These are phyloP conservation scores for Allodekkera sacchari DNA, from an alignment of 805 yeast genomes.

Conservation along the genomic window DNA sequence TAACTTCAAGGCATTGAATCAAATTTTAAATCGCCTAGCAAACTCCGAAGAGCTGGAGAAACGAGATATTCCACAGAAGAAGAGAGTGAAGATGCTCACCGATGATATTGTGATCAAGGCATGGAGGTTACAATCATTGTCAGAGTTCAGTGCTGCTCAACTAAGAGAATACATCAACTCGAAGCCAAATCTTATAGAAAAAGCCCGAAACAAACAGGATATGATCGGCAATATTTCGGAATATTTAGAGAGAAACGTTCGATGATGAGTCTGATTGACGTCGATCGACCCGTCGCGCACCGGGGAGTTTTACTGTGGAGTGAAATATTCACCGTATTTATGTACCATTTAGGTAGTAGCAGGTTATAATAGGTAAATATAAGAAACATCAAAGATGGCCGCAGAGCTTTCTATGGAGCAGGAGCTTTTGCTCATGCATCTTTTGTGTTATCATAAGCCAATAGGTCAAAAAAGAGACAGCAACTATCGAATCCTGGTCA, in stretches of 20 bases:
- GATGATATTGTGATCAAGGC: constrained; percentile 34
- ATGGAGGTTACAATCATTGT: constrained; percentile 30
- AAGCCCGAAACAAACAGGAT: constrained; percentile 33
- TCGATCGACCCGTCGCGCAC: too few species aligned
- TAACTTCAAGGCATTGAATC: constrained; percentile 12
- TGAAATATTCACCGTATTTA: background rate
- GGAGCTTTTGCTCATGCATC: constrained; percentile 15
- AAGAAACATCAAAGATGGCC: constrained; percentile 2
- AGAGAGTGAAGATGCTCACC: constrained; percentile 15
- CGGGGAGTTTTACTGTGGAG: too few species aligned
- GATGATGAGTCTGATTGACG: background rate
- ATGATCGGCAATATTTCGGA: constrained; percentile 33
- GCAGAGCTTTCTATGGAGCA: constrained; percentile 17
- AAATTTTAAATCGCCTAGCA: constrained; percentile 15
- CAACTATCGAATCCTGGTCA: constrained; percentile 9
- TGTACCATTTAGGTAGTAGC: background rate
- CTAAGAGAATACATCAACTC: constrained; percentile 30
- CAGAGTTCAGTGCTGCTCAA: constrained; percentile 33
- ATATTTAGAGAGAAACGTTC: constrained; percentile 7
- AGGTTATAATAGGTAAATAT: background rate
- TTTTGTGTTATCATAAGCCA: constrained; percentile 23
- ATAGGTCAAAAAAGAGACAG: constrained; percentile 15
- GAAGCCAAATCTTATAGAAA: constrained; percentile 26
- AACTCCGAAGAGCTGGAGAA: constrained; percentile 13
- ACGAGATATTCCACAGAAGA: constrained; percentile 6